Evolutionary conservation across 1,284 basidiomycete genomes (phyloP).

Genomic region (Austroboletus novae-zelandiae): DNA sequence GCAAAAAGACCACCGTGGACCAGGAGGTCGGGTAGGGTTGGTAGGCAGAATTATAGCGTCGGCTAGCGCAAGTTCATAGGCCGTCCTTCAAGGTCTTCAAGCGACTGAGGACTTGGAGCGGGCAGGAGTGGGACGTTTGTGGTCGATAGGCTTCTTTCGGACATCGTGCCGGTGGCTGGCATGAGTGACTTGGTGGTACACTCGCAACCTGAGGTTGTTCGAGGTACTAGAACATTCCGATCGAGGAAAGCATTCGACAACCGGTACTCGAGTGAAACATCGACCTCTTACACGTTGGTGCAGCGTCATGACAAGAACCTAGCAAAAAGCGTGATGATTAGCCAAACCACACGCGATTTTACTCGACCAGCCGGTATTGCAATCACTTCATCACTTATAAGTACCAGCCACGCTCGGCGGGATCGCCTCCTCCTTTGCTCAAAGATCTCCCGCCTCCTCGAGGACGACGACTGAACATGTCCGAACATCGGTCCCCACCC

Average conservation of each 20-base stretch:
- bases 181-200: neutral
- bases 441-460: neutral
- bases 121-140: constrained; percentile 8
- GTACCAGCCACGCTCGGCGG: neutral
- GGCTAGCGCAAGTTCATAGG: too few relatives aligned
- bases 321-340: neutral
- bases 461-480: constrained; percentile 5
- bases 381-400: constrained; percentile 17
- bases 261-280: too few relatives aligned
- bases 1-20: too few relatives aligned
- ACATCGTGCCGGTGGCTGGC: neutral
- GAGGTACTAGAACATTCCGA: too few relatives aligned
- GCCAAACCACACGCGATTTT: neutral
- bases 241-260: too few relatives aligned
- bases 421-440: neutral
- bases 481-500: neutral
- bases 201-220: too few relatives aligned
- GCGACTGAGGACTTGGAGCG: constrained; percentile 5
- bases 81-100: too few relatives aligned
- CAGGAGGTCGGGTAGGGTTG: too few relatives aligned
- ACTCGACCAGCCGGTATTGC: constrained; percentile 12
- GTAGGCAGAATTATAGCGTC: too few relatives aligned
- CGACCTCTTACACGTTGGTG: too few relatives aligned
- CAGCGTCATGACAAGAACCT: too few relatives aligned
- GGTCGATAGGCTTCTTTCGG: neutral